Base-by-base conservation (phyloP, 805 yeast species). In the Millerozyma acaciae region DNA sequence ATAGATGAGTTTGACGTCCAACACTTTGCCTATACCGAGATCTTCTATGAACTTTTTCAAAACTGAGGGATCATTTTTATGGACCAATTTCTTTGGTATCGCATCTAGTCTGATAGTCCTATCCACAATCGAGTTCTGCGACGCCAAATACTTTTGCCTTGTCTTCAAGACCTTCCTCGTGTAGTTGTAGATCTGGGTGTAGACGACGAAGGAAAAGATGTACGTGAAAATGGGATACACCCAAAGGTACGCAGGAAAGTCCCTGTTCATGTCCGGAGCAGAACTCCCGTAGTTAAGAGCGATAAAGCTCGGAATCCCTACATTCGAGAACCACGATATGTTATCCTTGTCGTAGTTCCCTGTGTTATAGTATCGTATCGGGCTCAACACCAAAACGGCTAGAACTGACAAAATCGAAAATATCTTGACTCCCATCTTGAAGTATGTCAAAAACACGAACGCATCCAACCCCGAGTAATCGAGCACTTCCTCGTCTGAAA, bases 391-490 rank as follows among this genome's bases (percentile, higher is more conserved):
- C 17, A 51, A 34, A 6, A 62, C 44, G 9, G 67, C 89, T 47
- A 84, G 75, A 4, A 85, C 44, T 30, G 84, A 72, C 46, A 88
- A 77, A 3, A 77, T 62, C 6, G 76, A 59, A 22, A 90, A 63
- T 4, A 86, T 68, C 51, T 75, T 76, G 35, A 88, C 84, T 33
- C 94, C 78, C 84, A 88, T 84, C 38, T 55, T 61, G 52, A 65
- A 65, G 45, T 65, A 67, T 18, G 57, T 48, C 34, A 67, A 47
- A 34, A 59, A 65, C 26, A 64, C 71, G 62, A 75, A 88, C 2
- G 97, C 96, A 58, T 90, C 98, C 26, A 90, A 62, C 0, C 98
- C 98, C 1, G 96, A 95, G 48, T 78, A 81, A 40, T 84, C 86
- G 32, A 90, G 67, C 3, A 90, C 73, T 34, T 88, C 89, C 9